Base-by-base conservation (phyloP, 306 rosid genomes). In the Styphnolobium japonicum region DNA sequence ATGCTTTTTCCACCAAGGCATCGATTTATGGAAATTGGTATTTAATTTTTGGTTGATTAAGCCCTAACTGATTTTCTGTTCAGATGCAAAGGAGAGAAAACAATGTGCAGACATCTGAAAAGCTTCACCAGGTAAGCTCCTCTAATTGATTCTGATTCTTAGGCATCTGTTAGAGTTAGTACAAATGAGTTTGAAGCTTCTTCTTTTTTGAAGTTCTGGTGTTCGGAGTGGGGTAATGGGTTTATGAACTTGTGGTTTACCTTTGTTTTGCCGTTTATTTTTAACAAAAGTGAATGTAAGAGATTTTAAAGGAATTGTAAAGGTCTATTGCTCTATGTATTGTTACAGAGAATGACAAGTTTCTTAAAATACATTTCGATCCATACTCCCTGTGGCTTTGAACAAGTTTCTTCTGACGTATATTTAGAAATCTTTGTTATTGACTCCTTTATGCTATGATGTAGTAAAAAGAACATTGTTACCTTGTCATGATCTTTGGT, bases 21-120 rank as follows among this genome's bases (percentile, higher is more conserved):
- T 76, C 7, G 4, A 25, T 64, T 64, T 45, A 56, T 80, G 21
- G 39, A 73, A 61, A 34, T 64, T 36, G 46, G n/a, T 36, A 7
- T 51, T 43, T 53, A 21, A 9, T 8, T 57, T 39, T 71, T 40
- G 45, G 71, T 58, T n/a, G 16, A 72, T 43, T 40, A 72, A 67
- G 40, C 56, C 46, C 18, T 2, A 18, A 7, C 10, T 71, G 48
- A 45, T 81, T 48, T 80, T 82, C 81, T 81, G 22, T 85, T 78
- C 74, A 94, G 98, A 94, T 92, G 98, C 98, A 94, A 84, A 89
- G 98, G 85, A 90, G 98, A 87, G 98, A 94, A 82, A 94, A 94
- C 90, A 94, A 92, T 84, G 96, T 94, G 80, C 98, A 92, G 89
- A 90, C 98, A 69, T 94, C 92, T 88, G 98, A 94, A 88, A 94